Base-by-base conservation (phyloP, 768 basidiomycete genomes). In the Cystobasidium onofrii region DNA sequence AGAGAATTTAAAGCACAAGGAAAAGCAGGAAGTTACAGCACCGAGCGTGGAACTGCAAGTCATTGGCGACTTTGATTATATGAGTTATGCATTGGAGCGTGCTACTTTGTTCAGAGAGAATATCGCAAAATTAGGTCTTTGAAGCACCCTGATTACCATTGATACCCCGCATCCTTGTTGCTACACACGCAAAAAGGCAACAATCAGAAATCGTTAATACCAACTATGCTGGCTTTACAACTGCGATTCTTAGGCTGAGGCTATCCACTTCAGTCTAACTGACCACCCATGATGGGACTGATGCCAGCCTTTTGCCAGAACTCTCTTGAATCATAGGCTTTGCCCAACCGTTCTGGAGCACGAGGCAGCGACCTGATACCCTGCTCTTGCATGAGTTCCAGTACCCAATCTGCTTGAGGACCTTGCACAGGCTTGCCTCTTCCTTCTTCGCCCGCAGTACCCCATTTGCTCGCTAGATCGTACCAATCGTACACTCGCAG, bases 41-140 rank as follows among this genome's bases (percentile, higher is more conserved):
- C 78, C 78, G 9, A 27, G 12, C 12, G 27, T 55, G 29, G 57
- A 61, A 39, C 17, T 46, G 52, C 69, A 29, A 13, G 7, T 25
- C 27, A 33, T 71, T 29, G 69, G 69, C 4, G 95, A 93, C 76
- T 98, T 96, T 80, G 90, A 98, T 81, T 96, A 97, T 81, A 81
- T 97, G 75, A 84, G 84, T 13, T 97, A 96, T 80, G 88, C 93
- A 7, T 74, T 80, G 1, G 82, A 81, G 64, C 57, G 83, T 73
- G 76, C 83, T 55, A 76, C 77, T 17, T 80, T 82, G 81, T 84
- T 84, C 78, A 77, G 83, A 54, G 64, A 78, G 27, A 83, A 83
- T 76, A 78, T 83, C 17, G 74, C 70, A 55, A 76, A 78, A 72
- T 74, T 84, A 15, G 81, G 81, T 0, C 79, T 80, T 44, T 50